Evolutionary conservation across 164 flowering plant genomes (phyloP), one percentile per base, ranked within the genome.

Genomic region (Paratinospora sagittata): DNA sequence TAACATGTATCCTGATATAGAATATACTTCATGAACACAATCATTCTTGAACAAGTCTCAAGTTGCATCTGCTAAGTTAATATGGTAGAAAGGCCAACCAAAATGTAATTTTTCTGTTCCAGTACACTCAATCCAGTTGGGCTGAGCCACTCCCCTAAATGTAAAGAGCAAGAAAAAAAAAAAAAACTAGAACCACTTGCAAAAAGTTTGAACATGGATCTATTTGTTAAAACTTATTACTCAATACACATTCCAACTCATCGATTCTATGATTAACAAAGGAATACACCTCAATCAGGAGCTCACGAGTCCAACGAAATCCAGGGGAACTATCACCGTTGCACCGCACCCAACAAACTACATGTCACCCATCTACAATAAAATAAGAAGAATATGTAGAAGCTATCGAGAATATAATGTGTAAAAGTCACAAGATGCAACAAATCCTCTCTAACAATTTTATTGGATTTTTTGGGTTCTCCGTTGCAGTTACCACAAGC

Each of bases 331-430:
- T 74, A 77, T 63, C 76, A 74, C 45, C 78, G 64, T 72, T 39
- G 78, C 69, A 82, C 81, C 55, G 78, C 82, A 80, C 75, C 75
- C 83, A 78, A 78, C 72, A 78, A 70, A 83, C 67, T 76, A 81
- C 69, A 80, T 67, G 24, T 88, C 88, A 88, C 83, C 92, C 89
- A 88, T 86, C 90, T 85, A 88, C 87, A 86, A 82, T 76, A 74
- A 66, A 80, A 80, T 72, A 74, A 73, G 37, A 66, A 69, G 62
- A 49, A 13, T 49, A 49, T 69, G 36, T 58, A 41, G 55, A 66
- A 33, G 27, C 27, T 66, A 63, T 58, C 8, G 39, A 49, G 57
- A 19, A 49, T 12, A 12, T 19, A 49, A 49, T 49, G 0, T 49
- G 16, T 2, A 49, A 49, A 17, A 49, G 57, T 49, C 57, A 49